A percentile compares a stretch with the other conserved stretches of the same genome.
phyloP scores from a whole-genome alignment of 176 grass and related monocot species.

The Saccharum spontaneum region DNA sequence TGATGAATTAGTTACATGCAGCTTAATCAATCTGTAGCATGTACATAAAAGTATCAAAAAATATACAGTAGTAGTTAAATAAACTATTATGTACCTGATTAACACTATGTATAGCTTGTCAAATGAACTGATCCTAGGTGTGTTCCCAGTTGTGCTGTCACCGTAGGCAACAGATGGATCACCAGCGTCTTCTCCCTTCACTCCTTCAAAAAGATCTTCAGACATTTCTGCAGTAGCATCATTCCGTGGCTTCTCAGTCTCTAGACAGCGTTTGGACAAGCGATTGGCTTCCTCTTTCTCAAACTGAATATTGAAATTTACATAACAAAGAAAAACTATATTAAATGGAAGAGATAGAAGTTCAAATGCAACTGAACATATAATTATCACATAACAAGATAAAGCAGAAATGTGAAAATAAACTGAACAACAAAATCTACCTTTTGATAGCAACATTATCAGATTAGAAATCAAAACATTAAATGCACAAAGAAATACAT shows the following conservation, averaged over 20 bases:
- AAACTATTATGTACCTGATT: conserved; percentile 55
- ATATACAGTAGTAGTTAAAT: not conserved
- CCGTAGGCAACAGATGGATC: conserved; percentile 71
- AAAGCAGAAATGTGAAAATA: conserved; percentile 7
- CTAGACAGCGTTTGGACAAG: conserved; percentile 55
- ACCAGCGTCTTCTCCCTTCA: conserved; percentile 64
- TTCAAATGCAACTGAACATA: not conserved
- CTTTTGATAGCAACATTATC: not conserved
- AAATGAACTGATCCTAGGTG: conserved; percentile 60
- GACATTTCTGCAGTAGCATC: conserved; percentile 83
- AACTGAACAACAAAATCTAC: not conserved
- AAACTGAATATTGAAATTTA: conserved; percentile 49
- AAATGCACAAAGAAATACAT: no score
- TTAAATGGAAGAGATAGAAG: conserved; percentile 3
- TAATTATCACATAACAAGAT: conserved; percentile 5
- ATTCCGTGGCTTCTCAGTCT: conserved; percentile 48
- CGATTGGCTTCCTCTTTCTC: conserved; percentile 65
- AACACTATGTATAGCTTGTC: conserved; percentile 85
- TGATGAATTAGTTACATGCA: not conserved
- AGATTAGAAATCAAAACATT: not conserved
- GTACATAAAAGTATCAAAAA: not conserved
- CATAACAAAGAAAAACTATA: conserved; percentile 22
- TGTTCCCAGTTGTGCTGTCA: conserved; percentile 57
- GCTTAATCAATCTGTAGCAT: conserved; percentile 2
- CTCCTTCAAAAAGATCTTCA: conserved; percentile 86